Evolutionary conservation across 2,329 filamentous ascomycete genomes (phyloP).

Genomic region (Metarhizium anisopliae): DNA sequence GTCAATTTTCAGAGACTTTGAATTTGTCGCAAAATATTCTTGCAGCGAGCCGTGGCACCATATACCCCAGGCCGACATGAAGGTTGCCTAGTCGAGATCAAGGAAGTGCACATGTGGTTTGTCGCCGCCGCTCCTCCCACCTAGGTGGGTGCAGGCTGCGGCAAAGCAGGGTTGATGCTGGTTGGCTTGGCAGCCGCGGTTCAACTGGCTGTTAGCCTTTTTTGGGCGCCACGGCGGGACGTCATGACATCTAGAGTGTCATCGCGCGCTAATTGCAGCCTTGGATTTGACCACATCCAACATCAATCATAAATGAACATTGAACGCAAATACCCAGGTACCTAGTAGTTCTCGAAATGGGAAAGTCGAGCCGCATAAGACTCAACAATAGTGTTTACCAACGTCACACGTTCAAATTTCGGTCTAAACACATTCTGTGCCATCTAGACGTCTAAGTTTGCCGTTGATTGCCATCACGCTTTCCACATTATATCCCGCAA

Average conservation of each 20-base stretch:
- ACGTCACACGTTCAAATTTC: neutral
- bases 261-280: too few species aligned
- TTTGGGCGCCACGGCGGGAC: too few species aligned
- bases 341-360: too few species aligned
- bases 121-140: conserved; percentile 1
- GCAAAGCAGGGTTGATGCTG: neutral
- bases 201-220: too few species aligned
- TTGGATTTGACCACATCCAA: too few species aligned
- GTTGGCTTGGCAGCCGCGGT: conserved; percentile 6
- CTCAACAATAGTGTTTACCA: too few species aligned
- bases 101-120: neutral
- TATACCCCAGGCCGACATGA: neutral
- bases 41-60: neutral
- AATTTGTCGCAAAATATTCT: neutral
- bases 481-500: conserved; percentile 43
- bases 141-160: conserved; percentile 1
- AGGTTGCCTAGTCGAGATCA: conserved; percentile 4
- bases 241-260: too few species aligned
- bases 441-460: neutral
- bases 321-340: too few species aligned
- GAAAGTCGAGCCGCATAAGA: neutral
- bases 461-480: conserved; percentile 2
- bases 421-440: neutral
- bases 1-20: neutral
- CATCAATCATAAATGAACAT: too few species aligned